Base-by-base conservation (phyloP, 2,329 filamentous ascomycete species). In the Xylariaceae sp. region DNA sequence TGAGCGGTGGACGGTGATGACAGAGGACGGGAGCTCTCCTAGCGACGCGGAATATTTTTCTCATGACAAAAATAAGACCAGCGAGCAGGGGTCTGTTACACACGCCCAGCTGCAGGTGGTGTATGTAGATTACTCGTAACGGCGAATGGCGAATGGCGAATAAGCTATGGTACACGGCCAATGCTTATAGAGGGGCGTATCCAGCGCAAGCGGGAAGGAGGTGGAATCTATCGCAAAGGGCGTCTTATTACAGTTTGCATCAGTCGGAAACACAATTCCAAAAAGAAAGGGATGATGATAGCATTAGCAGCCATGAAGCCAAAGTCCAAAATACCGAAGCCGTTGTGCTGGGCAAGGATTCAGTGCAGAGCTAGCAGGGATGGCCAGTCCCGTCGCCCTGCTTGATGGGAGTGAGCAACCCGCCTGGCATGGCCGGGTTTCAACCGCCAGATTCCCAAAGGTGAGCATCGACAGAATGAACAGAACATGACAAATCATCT, bases 41-140 rank as follows among this genome's bases (percentile, higher is more conserved):
- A 11, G 39, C 48, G 38, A 48, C 53, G 19, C 51, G 39, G 45
- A 49, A 47, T 33, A 56, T 53, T 53, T 53, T 53, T 43, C 42
- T 53, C 55, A 58, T 53, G 53, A 58, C 53, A 55, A 51, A 58
- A 58, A 58, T 56, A 56, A 47, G 5, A 28, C 22, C 22, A 5
- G 22, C 22, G 47, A 58, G 56, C 56, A 56, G 46, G 53, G 56
- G 45, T 50, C 42, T 9, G 22, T 28, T 28, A 28, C 22, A 28
- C 22, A 28, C 22, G 22, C 22, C 4, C 22, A 28, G 22, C 22
- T 7, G 22, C 14, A 28, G 11, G 40, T 3, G n/a, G 34, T 33
- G 38, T 39, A 39, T 41, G 31, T 18, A 39, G 10, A 12, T 7
- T 50, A 47, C 17, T 28, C 16, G 10, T 33, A 18, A 22, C 22